A percentile compares a stretch with the other conserved stretches of the same genome.
Evolutionary conservation across 805 yeast genomes (phyloP).

Genomic region (Limtongia smithiae): DNA sequence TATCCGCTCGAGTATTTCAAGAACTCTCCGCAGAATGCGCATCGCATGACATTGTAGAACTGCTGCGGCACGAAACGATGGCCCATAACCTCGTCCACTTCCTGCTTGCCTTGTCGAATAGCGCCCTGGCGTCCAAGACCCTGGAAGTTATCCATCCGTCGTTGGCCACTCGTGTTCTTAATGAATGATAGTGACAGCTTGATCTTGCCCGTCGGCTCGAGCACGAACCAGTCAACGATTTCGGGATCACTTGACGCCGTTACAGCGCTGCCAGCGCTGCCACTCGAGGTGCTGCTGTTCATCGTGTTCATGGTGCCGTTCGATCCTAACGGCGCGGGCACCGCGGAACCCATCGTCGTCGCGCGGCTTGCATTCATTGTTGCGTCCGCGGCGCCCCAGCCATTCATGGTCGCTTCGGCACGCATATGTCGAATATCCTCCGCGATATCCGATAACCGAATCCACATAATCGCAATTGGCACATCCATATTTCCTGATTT

Average conservation of each 20-base stretch:
- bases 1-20: conserved; percentile 71
- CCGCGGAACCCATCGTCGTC: neutral
- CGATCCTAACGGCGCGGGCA: no score
- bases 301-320: conserved; percentile 37
- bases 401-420: conserved; percentile 68
- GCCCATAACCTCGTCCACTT: conserved; percentile 76
- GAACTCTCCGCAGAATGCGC: conserved; percentile 96
- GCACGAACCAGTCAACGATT: conserved; percentile 78
- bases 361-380: no score
- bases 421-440: conserved; percentile 92
- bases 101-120: conserved; percentile 75
- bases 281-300: neutral
- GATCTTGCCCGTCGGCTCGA: conserved; percentile 94
- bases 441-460: conserved; percentile 81
- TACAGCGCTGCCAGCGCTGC: neutral
- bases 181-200: conserved; percentile 73
- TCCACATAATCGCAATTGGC: conserved; percentile 93
- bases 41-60: conserved; percentile 92
- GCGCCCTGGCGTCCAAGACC: conserved; percentile 96
- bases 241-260: conserved; percentile 29
- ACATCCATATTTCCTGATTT: conserved; percentile 53
- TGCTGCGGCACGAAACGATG: conserved; percentile 95
- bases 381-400: conserved; percentile 88
- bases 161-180: conserved; percentile 54
- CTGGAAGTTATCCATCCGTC: conserved; percentile 47